Percentiles rank a stretch among this genome's conserved stretches.
phyloP scores from a whole-genome alignment of 306 rosid species.

The Vigna angularis region DNA sequence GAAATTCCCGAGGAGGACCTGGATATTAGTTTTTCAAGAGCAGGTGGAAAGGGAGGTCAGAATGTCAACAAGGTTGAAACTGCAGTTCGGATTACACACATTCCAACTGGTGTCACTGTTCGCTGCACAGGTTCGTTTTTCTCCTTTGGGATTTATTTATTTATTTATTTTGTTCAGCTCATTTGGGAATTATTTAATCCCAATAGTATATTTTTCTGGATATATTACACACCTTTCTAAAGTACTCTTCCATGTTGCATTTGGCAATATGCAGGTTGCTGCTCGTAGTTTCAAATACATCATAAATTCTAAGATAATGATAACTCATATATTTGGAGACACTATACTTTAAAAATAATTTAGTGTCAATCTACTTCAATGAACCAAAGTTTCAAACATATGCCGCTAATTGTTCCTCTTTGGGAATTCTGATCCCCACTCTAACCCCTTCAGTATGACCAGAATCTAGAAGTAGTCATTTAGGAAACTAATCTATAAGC shows the following conservation, averaged over 20 bases:
- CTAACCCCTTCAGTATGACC: not conserved
- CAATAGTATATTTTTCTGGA: not conserved
- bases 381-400: conserved; percentile 5
- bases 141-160: conserved; percentile 22
- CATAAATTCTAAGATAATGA: not conserved
- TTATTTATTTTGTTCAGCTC: not conserved
- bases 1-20: conserved; percentile 97
- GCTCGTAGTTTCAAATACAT: not conserved
- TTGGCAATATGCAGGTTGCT: conserved; percentile 5
- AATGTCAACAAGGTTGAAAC: conserved; percentile 97
- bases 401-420: not conserved
- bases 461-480: not conserved
- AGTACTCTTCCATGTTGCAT: not conserved
- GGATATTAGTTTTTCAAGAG: conserved; percentile 87
- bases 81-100: conserved; percentile 96
- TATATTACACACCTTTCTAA: not conserved
- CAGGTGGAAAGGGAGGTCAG: conserved; percentile 99
- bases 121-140: conserved; percentile 84
- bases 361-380: not conserved
- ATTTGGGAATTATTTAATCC: conserved; percentile 21
- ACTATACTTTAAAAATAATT: not conserved
- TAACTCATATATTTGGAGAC: conserved; percentile 1
- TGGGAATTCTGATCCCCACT: not conserved
- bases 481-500: conserved; percentile 8
- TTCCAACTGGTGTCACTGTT: conserved; percentile 94